Percentiles rank a stretch among this genome's conserved stretches.
Evolutionary conservation across 306 rosid genomes (phyloP).

Genomic region (Dalbergia cochinchinensis): DNA sequence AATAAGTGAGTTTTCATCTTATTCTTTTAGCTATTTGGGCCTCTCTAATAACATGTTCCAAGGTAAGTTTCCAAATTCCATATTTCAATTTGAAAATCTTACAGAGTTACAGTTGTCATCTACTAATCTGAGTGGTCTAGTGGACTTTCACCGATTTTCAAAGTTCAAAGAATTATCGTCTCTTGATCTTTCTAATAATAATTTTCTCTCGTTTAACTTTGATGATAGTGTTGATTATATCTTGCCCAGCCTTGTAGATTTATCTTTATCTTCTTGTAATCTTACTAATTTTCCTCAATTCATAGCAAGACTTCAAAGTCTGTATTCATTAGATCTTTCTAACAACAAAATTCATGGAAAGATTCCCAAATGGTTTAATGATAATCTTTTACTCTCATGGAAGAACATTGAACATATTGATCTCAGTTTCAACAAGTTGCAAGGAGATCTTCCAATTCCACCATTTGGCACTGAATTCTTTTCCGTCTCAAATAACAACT

Average conservation of each 20-base stretch:
- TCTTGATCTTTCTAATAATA: constrained; percentile 20
- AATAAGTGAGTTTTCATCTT: not conserved
- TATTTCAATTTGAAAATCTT: constrained; percentile 27
- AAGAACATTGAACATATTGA: rapidly evolving
- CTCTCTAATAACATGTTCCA: constrained; percentile 21
- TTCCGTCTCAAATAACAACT: constrained; percentile 33
- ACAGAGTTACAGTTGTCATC: rapidly evolving
- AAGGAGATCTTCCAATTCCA: constrained; percentile 31
- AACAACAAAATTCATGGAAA: not conserved
- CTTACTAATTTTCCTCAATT: constrained; percentile 38
- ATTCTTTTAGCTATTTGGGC: rapidly evolving
- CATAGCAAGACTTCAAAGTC: not conserved
- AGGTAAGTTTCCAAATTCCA: constrained; percentile 36
- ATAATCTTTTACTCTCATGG: constrained; percentile 7
- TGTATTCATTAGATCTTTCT: not conserved
- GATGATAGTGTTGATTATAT: not conserved
- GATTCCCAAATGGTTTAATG: constrained; percentile 41
- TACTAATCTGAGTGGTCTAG: constrained; percentile 3
- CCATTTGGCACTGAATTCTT: not conserved
- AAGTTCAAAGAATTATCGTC: rapidly evolving
- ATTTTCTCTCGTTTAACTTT: not conserved
- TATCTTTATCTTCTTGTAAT: constrained; percentile 29
- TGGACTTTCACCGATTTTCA: constrained; percentile 11
- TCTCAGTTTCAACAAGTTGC: constrained; percentile 36
- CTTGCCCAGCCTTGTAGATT: not conserved